phyloP scores from a whole-genome alignment of 1,139 yeast species.

The Eremothecium sinecaudum region DNA sequence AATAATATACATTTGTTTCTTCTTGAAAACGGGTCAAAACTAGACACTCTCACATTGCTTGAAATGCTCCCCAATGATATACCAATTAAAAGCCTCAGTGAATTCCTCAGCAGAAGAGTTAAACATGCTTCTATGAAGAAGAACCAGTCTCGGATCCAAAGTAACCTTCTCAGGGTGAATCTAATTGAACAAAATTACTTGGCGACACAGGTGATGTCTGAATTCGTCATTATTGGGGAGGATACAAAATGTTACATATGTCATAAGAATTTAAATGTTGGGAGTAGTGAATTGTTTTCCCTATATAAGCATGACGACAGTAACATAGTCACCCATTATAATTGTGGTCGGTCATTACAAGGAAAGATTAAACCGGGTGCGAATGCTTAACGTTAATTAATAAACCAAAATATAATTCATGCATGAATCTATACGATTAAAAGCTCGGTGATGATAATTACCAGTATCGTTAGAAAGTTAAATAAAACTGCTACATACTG shows the following conservation, averaged over 20 bases:
- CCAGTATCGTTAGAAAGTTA: too few relatives aligned
- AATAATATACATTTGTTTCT: conserved; percentile 13
- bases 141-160: conserved; percentile 16
- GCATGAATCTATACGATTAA: too few relatives aligned
- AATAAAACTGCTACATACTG: too few relatives aligned
- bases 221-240: conserved; percentile 17
- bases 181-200: conserved; percentile 16
- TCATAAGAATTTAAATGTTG: conserved; percentile 15
- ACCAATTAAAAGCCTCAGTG: conserved; percentile 14
- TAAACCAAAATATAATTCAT: too few relatives aligned
- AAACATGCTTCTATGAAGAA: conserved; percentile 13
- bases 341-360: conserved; percentile 20
- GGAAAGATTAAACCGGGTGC: too few relatives aligned
- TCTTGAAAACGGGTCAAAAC: conserved; percentile 20
- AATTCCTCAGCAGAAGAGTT: conserved; percentile 14
- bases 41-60: conserved; percentile 15
- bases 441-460: too few relatives aligned
- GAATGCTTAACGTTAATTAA: too few relatives aligned
- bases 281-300: conserved; percentile 17
- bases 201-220: conserved; percentile 14
- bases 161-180: conserved; percentile 21
- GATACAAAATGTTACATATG: conserved; percentile 24
- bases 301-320: conserved; percentile 17
- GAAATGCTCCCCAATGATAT: conserved; percentile 17
- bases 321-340: conserved; percentile 19